Evolutionary conservation across 164 flowering plant species (phyloP).

Genomic region (Tetrastigma voinierianum): DNA sequence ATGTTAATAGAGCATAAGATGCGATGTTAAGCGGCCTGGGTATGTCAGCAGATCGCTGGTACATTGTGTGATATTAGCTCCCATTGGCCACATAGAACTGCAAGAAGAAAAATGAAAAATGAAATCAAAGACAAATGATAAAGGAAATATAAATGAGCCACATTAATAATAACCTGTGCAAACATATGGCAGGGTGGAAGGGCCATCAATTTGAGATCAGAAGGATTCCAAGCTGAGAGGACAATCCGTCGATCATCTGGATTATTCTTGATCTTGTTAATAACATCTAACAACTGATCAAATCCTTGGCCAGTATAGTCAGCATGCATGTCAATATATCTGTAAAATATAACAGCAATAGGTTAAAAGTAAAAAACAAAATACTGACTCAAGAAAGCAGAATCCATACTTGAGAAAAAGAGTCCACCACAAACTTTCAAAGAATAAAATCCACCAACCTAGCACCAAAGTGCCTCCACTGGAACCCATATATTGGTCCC

Average conservation of each 20-base stretch:
- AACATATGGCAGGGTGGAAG: constrained; percentile 97
- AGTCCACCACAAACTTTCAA: background rate
- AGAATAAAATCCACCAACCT: constrained; percentile 40
- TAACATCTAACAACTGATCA: constrained; percentile 88
- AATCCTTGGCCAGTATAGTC: constrained; percentile 92
- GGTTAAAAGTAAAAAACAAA: constrained; percentile 27
- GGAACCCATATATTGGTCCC: constrained; percentile 96
- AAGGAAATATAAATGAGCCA: background rate
- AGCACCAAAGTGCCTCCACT: constrained; percentile 97
- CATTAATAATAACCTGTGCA: constrained; percentile 59
- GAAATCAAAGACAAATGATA: background rate
- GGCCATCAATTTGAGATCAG: constrained; percentile 89
- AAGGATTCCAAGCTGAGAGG: constrained; percentile 96
- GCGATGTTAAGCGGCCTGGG: constrained; percentile 97
- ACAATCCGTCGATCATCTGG: constrained; percentile 85
- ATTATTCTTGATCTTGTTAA: constrained; percentile 73
- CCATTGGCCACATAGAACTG: constrained; percentile 92
- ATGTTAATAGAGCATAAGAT: constrained; percentile 82
- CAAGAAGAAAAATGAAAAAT: constrained; percentile 12
- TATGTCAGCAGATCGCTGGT: constrained; percentile 96
- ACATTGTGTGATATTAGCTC: constrained; percentile 93
- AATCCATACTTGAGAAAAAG: background rate
- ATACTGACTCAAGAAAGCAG: background rate
- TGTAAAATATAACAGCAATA: constrained; percentile 23
- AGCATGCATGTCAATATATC: constrained; percentile 90